Evolutionary conservation across 257 asterid species (phyloP).

Genomic region (Gentiana straminea): DNA sequence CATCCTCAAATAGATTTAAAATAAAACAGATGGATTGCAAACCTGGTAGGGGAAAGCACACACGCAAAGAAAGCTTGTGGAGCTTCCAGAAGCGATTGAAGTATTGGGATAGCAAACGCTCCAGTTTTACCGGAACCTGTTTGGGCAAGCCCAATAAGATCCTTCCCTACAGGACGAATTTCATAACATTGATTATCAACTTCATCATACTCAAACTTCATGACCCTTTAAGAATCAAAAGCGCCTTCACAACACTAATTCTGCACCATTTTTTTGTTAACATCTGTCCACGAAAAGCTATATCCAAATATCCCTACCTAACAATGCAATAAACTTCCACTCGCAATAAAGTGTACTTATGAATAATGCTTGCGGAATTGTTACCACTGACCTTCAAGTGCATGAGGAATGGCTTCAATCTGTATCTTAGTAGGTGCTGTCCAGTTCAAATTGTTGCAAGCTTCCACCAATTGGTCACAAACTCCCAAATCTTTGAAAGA

Average conservation of each 20-base stretch:
- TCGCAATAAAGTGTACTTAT: no score
- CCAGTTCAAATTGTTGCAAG: constrained; percentile 78
- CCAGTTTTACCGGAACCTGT: constrained; percentile 98
- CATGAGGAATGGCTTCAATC: constrained; percentile 59
- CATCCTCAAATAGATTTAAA: not conserved
- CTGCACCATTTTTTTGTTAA: no score
- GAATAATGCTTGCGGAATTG: not conserved
- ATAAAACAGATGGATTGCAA: not conserved
- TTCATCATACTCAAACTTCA: no score
- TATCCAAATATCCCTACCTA: no score
- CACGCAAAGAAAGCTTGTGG: constrained; percentile 89
- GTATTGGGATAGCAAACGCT: constrained; percentile 83
- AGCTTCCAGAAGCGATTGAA: constrained; percentile 57
- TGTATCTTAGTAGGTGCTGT: constrained; percentile 64
- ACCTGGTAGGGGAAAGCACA: constrained; percentile 75
- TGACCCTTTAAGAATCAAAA: no score
- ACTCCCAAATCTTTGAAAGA: constrained; percentile 82
- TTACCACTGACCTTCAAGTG: constrained; percentile 34
- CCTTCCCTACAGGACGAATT: constrained; percentile 36
- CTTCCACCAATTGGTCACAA: constrained; percentile 46
- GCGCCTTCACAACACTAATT: no score
- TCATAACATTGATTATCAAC: not conserved
- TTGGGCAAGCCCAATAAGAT: constrained; percentile 83
- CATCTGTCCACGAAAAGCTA: no score
- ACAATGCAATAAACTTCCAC: no score